Evolutionary conservation across 2,329 filamentous ascomycete genomes (phyloP), one percentile per base, ranked within the genome.

Genomic region (Alternaria alternata): DNA sequence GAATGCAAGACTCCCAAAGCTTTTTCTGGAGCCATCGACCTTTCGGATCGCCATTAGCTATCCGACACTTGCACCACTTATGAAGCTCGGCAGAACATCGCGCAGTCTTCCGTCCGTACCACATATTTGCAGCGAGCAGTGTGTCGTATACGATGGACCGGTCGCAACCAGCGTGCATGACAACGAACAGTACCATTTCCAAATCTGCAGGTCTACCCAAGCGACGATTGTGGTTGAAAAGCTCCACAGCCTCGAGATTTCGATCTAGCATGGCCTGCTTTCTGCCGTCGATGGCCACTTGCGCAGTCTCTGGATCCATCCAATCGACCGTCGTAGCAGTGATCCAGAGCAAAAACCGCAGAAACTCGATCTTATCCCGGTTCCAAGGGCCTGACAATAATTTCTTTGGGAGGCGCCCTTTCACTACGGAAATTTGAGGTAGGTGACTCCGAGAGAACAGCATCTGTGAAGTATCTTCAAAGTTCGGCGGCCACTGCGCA

Each of bases 321-420:
- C 75, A 77, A 32, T 77, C 69, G 14, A 78, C 68, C 12, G 63
- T 76, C 72, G 75, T 73, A 7, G 65, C 64, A 4, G 73, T 74
- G 3, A 56, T 71, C 71, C 71, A 74, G 0, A 78, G 61, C 20
- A 78, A 44, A 42, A 76, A 77, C 1, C 70, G 62, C 3, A 77
- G 47, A 44, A 75, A 78, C 28, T 73, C 67, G 3, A 75, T 54
- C 34, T 73, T 77, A 6, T 71, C 67, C 14, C 30, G 20, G 0
- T 62, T 69, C 75, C 73, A 78, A 0, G 73, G 69, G 2, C 69
- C 71, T 24, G 30, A 46, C 0, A 78, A 59, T 4, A 78, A 47
- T 39, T 76, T 77, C 26, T 41, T 61, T 0, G 75, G 75, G 12
- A 78, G 32, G 0, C 74, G 69, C n/a, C 70, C 68, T 22, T 72